Percentiles rank a stretch among this genome's conserved stretches.
These are phyloP conservation scores for Collybiopsis luxurians DNA, from an alignment of 768 basidiomycete species.

Conservation along the genomic window DNA sequence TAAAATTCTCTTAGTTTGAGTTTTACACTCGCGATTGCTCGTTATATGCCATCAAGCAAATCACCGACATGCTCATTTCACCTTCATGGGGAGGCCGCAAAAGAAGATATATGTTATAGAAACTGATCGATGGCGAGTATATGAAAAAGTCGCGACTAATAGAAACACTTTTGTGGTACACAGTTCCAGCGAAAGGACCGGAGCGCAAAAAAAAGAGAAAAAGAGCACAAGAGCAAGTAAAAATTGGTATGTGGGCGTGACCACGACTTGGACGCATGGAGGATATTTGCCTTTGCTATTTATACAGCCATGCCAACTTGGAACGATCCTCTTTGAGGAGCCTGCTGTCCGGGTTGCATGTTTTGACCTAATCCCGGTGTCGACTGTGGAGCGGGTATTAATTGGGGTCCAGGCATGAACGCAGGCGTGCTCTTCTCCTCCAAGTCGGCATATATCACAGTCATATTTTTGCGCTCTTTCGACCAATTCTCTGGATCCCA, in stretches of 20 bases:
- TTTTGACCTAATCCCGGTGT: constrained; percentile 39
- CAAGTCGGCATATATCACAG: constrained; percentile 68
- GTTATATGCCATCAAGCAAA: no score
- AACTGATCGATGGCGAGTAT: constrained; percentile 1
- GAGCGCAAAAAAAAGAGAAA: constrained; percentile 2
- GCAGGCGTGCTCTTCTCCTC: constrained; percentile 71
- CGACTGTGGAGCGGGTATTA: constrained; percentile 36
- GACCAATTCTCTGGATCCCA: constrained; percentile 84
- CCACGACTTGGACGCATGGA: not conserved
- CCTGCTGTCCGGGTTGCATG: constrained; percentile 23
- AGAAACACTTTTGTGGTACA: not conserved
- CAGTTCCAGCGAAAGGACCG: not conserved
- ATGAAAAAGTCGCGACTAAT: not conserved
- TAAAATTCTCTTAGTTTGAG: no score
- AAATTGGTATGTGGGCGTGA: not conserved
- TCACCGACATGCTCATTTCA: no score
- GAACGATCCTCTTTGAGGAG: constrained; percentile 6
- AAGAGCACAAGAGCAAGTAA: not conserved
- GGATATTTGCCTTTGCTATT: not conserved
- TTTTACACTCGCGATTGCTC: no score
- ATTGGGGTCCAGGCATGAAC: constrained; percentile 51
- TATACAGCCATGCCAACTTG: constrained; percentile 7
- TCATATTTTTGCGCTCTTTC: constrained; percentile 77
- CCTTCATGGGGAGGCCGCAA: not conserved
- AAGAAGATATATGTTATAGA: not conserved